Evolutionary conservation across 352 stramenopile genomes (phyloP), one percentile per base, ranked within the genome.

Genomic region (Pythium aristosporum): DNA sequence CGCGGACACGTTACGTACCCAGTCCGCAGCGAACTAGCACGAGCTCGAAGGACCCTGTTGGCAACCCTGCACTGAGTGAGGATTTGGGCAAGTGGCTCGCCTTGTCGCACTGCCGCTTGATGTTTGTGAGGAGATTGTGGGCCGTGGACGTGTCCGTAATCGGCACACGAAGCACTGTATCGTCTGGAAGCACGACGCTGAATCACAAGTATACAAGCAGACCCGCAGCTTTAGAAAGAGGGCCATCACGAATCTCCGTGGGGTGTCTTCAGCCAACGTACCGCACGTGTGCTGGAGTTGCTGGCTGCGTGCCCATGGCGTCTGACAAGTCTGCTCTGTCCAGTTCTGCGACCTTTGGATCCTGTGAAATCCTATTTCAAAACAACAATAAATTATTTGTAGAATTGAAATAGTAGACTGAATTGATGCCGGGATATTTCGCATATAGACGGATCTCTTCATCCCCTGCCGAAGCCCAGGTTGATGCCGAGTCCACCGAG

Each of bases 121-220:
- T 51, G 7, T 37, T 5, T 0, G 4, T 8, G n/a, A 50, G 47
- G 7, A 69, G 37, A 7, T 64, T 47, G 4, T 18, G 0, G 1
- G 47, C 28, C 13, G 54, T 63, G 18, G 30, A 28, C 11, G 10
- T 7, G 1, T 12, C 5, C 0, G 55, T 46, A 28, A 69, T 21
- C 0, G n/a, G 23, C 11, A 61, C 63, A 28, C 63, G 54, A 32
- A 55, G 30, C 5, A 69, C 16, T 0, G 54, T 69, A 51, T 69
- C 63, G 20, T 64, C 23, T 5, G 55, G 63, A 3, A 69, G 47
- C n/a, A 69, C 55, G 37, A 69, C 34, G 12, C 63, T 69, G 32
- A 9, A 57, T 28, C 2, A 46, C 13, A 46, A 16, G 15, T 6
- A n/a, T n/a, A 15, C 13, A 46, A 7, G 16, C 39, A 21, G 12